Conservation (phyloP, 352 stramenopile genomes). For the Phytophthora pseudosyringae region DNA sequence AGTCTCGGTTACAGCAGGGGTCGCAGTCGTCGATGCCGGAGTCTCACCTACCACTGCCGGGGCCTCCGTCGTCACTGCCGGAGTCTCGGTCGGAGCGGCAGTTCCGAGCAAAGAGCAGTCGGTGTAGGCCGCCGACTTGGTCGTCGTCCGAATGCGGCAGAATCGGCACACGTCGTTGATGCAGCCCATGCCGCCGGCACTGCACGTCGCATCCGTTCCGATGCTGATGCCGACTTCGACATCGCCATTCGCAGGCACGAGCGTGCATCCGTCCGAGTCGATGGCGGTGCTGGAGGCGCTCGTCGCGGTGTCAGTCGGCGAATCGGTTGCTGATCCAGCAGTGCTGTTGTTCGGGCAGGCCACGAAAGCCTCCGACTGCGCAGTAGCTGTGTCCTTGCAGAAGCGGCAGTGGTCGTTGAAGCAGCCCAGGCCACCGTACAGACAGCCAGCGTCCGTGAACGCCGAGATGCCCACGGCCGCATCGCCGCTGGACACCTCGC, state of each 20-base stretch:
- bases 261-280: conserved; percentile 12
- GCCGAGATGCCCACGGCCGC: conserved; percentile 41
- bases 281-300: conserved; percentile 5
- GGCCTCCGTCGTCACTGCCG: not conserved
- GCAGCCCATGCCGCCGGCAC: conserved; percentile 27
- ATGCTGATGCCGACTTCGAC: conserved; percentile 37
- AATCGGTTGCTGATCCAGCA: conserved; percentile 16
- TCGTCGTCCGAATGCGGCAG: conserved; percentile 30
- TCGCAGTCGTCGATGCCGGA: conserved; percentile 6
- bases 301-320: conserved; percentile 10
- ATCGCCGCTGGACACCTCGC: conserved; percentile 32
- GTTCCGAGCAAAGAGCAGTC: conserved; percentile 28
- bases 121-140: conserved; percentile 16
- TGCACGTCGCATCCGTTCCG: conserved; percentile 34
- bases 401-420: conserved; percentile 52
- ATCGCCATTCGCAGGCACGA: conserved; percentile 28
- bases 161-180: conserved; percentile 41
- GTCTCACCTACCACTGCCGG: not conserved
- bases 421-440: conserved; percentile 47
- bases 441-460: conserved; percentile 34
- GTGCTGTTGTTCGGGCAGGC: conserved; percentile 23
- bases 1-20: conserved; percentile 9
- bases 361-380: conserved; percentile 42
- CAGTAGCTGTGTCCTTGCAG: conserved; percentile 36
- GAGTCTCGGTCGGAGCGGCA: conserved; percentile 8